Conservation (phyloP, 495 filamentous ascomycete genomes). For the Daldinia bambusicola region DNA sequence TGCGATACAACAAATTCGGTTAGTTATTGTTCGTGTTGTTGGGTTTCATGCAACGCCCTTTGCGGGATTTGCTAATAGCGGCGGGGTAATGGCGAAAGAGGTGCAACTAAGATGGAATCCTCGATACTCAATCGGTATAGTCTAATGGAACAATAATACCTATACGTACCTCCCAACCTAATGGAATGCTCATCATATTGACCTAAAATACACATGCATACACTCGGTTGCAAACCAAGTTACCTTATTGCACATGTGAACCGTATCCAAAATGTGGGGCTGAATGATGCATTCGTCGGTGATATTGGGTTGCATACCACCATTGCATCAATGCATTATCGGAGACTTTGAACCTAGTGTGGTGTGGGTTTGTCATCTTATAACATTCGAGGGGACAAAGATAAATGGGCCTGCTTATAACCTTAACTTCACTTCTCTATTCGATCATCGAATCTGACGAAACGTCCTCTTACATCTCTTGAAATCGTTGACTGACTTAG, state of each 20-base stretch:
- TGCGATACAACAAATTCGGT: neutral
- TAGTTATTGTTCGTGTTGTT: too few species aligned
- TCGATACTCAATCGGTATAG: neutral
- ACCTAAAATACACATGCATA: neutral
- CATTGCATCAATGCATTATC: neutral
- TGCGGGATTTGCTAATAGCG: neutral
- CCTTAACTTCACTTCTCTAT: neutral
- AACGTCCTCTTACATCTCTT: neutral
- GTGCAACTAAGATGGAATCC: neutral
- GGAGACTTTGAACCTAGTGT: neutral
- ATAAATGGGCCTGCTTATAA: neutral
- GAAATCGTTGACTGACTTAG: slow-evolving; percentile 1
- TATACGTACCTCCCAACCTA: neutral
- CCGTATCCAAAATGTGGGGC: neutral
- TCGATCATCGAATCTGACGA: neutral
- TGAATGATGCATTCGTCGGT: neutral
- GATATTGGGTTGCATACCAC: too few species aligned
- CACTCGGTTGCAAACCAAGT: neutral
- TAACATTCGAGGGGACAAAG: neutral
- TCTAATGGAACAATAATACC: neutral
- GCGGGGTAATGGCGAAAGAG: neutral
- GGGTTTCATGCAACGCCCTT: neutral
- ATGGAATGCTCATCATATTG: neutral
- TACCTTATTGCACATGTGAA: neutral
- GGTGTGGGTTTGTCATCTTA: neutral